phyloP scores from a whole-genome alignment of 2,329 filamentous ascomycete species.

The Apiospora kogelbergensis region DNA sequence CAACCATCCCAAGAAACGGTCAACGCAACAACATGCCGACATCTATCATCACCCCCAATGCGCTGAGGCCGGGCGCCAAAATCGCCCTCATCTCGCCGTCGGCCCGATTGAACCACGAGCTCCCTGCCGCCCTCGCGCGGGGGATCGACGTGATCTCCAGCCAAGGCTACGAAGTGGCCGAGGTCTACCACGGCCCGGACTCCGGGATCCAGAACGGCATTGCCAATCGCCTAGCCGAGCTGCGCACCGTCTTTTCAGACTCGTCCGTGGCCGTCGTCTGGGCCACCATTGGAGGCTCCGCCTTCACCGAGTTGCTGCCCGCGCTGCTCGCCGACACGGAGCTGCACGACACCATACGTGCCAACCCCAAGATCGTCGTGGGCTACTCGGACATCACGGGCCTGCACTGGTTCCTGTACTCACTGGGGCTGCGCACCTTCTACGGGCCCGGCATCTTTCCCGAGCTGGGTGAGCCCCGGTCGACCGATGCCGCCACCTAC shows the following conservation, averaged over 20 bases:
- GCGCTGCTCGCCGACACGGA: conserved; percentile 35
- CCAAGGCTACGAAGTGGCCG: conserved; percentile 35
- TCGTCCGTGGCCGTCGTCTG: conserved; percentile 35
- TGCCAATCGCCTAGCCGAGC: conserved; percentile 35
- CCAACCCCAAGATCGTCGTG: conserved; percentile 41
- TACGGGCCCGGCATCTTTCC: conserved; percentile 41
- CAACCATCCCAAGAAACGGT: no score
- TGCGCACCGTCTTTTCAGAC: conserved; percentile 39
- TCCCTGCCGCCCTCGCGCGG: conserved; percentile 30
- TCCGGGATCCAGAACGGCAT: conserved; percentile 33
- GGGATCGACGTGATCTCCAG: conserved; percentile 29
- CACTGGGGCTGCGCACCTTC: conserved; percentile 40
- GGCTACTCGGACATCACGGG: conserved; percentile 43
- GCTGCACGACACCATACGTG: conserved; percentile 32
- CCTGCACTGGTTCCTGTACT: conserved; percentile 42
- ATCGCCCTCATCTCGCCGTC: conserved; percentile 43
- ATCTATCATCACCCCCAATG: conserved; percentile 22
- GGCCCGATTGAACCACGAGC: conserved; percentile 32
- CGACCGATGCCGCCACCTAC: conserved; percentile 23
- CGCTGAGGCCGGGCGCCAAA: conserved; percentile 34
- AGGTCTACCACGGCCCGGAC: conserved; percentile 29
- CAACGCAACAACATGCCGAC: conserved; percentile 17
- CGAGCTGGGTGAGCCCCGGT: conserved; percentile 35
- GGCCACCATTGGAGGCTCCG: conserved; percentile 39
- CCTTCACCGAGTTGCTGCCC: conserved; percentile 41